These are phyloP conservation scores for Salix dunnii DNA, from an alignment of 345 rosid species.

Conservation along the genomic window DNA sequence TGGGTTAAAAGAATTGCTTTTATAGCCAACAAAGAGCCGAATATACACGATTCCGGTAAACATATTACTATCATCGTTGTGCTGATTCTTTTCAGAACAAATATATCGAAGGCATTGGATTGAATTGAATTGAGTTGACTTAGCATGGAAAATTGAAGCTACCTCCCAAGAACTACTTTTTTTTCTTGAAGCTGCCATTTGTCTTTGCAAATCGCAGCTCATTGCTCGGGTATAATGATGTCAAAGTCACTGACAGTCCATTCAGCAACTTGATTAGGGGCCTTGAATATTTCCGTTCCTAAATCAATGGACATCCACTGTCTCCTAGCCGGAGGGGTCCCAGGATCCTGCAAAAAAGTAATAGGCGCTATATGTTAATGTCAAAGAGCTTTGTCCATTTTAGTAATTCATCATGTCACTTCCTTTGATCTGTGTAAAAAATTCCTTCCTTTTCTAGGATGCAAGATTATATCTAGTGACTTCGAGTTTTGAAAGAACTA, in stretches of 20 bases:
- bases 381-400: background rate
- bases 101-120: background rate
- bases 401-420: background rate
- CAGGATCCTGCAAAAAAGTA: slow-evolving; percentile 11
- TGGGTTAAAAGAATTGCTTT: background rate
- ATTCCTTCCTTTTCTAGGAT: too few species aligned
- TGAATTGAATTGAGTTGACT: background rate
- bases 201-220: background rate
- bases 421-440: too few species aligned
- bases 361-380: background rate
- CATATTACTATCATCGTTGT: background rate
- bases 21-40: background rate
- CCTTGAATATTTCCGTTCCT: slow-evolving; percentile 22
- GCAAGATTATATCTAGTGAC: too few species aligned
- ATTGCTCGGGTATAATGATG: slow-evolving; percentile 11
- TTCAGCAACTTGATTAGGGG: slow-evolving; percentile 22
- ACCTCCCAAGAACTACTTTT: background rate
- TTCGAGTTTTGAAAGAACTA: too few species aligned
- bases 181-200: background rate
- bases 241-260: slow-evolving; percentile 27
- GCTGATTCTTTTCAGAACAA: background rate
- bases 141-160: background rate
- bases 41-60: too few species aligned
- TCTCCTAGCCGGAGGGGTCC: slow-evolving; percentile 15
- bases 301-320: slow-evolving; percentile 29